Evolutionary conservation across 305 asterid genomes (phyloP).

Genomic region (Ruellia speciosa): DNA sequence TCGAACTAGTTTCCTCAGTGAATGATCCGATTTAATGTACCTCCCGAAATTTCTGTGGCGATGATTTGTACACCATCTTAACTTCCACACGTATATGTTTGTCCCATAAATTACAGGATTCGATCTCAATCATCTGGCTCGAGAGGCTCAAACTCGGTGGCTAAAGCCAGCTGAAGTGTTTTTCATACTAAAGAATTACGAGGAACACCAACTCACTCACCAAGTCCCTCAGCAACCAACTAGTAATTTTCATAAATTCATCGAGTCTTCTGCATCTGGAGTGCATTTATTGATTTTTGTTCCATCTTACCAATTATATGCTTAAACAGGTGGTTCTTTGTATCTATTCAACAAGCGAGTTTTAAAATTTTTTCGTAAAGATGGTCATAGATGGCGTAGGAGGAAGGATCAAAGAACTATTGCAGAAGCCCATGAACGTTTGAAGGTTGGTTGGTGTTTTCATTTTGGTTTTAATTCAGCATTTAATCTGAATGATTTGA

Average conservation of each 20-base stretch:
- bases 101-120: conserved; percentile 40
- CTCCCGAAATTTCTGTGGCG: background rate
- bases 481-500: background rate
- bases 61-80: background rate
- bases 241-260: conserved; percentile 30
- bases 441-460: conserved; percentile 52
- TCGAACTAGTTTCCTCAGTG: background rate
- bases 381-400: conserved; percentile 94
- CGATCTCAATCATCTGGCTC: conserved; percentile 49
- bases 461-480: conserved; percentile 10
- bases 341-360: conserved; percentile 80
- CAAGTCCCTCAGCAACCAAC: conserved; percentile 71
- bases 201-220: conserved; percentile 60
- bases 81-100: background rate
- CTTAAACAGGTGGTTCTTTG: conserved; percentile 68
- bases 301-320: conserved; percentile 16
- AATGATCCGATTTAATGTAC: background rate
- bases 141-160: conserved; percentile 89
- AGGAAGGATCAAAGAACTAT: conserved; percentile 84
- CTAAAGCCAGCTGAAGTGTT: conserved; percentile 80
- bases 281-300: conserved; percentile 13
- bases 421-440: conserved; percentile 96
- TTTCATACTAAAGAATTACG: conserved; percentile 60
- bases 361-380: conserved; percentile 73
- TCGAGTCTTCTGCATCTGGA: conserved; percentile 2